These are phyloP conservation scores for Petrea volubilis DNA, from an alignment of 257 asterid genomes.

Conservation along the genomic window DNA sequence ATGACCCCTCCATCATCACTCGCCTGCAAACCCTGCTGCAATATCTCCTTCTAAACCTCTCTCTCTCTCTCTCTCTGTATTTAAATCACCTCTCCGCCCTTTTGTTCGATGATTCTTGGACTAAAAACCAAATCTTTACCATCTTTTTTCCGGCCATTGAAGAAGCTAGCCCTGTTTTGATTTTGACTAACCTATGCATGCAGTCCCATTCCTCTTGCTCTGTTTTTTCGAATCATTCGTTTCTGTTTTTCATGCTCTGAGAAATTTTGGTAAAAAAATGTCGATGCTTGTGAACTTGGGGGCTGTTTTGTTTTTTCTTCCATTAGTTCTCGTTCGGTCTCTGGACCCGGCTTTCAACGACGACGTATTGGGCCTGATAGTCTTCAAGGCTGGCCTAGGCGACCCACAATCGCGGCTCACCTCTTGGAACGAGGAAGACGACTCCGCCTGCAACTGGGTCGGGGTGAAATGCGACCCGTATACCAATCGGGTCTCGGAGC, in stretches of 20 bases:
- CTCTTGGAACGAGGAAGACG: slow-evolving; percentile 80
- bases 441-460: slow-evolving; percentile 67
- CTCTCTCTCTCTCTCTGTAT: slow-evolving; percentile 12
- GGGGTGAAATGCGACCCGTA: slow-evolving; percentile 64
- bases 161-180: slow-evolving; percentile 15
- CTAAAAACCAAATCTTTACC: neutral
- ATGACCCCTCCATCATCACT: slow-evolving; percentile 33
- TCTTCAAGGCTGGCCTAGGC: slow-evolving; percentile 61
- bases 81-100: slow-evolving; percentile 18
- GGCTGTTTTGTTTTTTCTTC: slow-evolving; percentile 32
- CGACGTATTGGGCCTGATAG: slow-evolving; percentile 82
- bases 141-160: neutral
- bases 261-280: slow-evolving; percentile 13
- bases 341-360: slow-evolving; percentile 70
- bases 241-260: neutral
- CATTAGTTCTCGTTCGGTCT: slow-evolving; percentile 33
- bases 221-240: neutral
- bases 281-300: slow-evolving; percentile 29
- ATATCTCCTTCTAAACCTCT: neutral
- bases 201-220: neutral
- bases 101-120: slow-evolving; percentile 8
- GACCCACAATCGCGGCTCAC: slow-evolving; percentile 65
- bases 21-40: neutral
- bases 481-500: slow-evolving; percentile 63
- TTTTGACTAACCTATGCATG: neutral